phyloP scores from a whole-genome alignment of 257 asterid genomes.

The Solanum piurae region DNA sequence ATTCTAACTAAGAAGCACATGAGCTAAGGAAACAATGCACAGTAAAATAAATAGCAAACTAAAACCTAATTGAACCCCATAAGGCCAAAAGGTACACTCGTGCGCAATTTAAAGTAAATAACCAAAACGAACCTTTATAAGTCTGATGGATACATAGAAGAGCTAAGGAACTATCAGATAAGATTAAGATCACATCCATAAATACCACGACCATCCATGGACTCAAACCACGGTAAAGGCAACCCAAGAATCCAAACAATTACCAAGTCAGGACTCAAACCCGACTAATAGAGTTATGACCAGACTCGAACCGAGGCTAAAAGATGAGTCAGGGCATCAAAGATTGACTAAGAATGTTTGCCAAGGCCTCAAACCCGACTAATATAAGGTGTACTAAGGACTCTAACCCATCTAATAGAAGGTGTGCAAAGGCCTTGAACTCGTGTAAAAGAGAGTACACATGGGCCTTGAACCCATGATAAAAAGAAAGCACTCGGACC shows the following conservation, averaged over 20 bases:
- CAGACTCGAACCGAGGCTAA: neutral
- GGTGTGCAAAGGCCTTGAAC: neutral
- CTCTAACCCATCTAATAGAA: neutral
- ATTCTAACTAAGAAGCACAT: neutral
- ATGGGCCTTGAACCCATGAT: neutral
- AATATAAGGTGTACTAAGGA: neutral
- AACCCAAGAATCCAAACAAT: neutral
- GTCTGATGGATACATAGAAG: neutral
- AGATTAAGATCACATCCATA: too few species aligned
- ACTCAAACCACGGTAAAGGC: neutral
- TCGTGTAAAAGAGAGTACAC: neutral
- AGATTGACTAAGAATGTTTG: neutral
- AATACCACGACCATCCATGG: neutral
- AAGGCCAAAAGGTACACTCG: too few species aligned
- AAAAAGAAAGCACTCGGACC: neutral
- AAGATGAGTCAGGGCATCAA: neutral
- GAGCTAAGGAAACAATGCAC: neutral
- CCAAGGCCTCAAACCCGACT: neutral
- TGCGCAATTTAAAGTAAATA: neutral
- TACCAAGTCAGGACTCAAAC: neutral
- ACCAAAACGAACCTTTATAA: neutral
- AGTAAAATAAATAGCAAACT: too few species aligned
- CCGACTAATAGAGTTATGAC: neutral
- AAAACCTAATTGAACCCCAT: too few species aligned
- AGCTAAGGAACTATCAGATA: too few species aligned